Percentiles rank a stretch among this genome's conserved stretches.
These are phyloP conservation scores for Neofusicoccum kwambonambiense DNA, from an alignment of 2,329 filamentous ascomycete genomes.

Conservation along the genomic window DNA sequence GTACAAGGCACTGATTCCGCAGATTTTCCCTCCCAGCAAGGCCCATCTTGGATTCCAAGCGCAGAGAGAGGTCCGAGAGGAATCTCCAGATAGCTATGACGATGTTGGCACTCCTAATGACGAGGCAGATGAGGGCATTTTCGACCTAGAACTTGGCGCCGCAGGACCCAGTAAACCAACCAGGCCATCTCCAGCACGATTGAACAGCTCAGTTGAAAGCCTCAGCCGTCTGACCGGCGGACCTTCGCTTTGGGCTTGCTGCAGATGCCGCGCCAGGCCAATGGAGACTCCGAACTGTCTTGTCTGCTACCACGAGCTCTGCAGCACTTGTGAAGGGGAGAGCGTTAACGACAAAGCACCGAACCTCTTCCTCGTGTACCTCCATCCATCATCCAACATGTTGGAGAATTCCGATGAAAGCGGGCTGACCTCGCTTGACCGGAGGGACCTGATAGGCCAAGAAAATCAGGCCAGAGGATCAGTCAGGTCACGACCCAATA, in stretches of 20 bases:
- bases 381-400: not conserved
- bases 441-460: not conserved
- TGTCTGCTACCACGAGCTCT: slow-evolving; percentile 10
- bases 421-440: not conserved
- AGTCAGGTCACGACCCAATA: not conserved
- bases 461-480: not conserved
- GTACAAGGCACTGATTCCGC: slow-evolving; percentile 30
- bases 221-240: not conserved
- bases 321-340: slow-evolving; percentile 1
- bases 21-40: slow-evolving; percentile 11
- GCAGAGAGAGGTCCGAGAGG: not conserved
- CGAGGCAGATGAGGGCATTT: not conserved
- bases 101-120: not conserved
- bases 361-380: not conserved
- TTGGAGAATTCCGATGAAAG: not conserved
- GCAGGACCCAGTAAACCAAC: not conserved
- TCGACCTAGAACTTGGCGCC: not conserved
- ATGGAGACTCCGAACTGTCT: slow-evolving; percentile 11
- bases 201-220: not conserved
- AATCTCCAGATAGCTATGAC: not conserved
- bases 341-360: not conserved
- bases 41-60: not conserved
- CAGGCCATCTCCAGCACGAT: not conserved
- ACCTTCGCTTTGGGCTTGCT: slow-evolving; percentile 4
- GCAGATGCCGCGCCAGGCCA: slow-evolving; percentile 12